phyloP scores from a whole-genome alignment of 371 early-diverging fungal species.

The Capillidium heterosporum region DNA sequence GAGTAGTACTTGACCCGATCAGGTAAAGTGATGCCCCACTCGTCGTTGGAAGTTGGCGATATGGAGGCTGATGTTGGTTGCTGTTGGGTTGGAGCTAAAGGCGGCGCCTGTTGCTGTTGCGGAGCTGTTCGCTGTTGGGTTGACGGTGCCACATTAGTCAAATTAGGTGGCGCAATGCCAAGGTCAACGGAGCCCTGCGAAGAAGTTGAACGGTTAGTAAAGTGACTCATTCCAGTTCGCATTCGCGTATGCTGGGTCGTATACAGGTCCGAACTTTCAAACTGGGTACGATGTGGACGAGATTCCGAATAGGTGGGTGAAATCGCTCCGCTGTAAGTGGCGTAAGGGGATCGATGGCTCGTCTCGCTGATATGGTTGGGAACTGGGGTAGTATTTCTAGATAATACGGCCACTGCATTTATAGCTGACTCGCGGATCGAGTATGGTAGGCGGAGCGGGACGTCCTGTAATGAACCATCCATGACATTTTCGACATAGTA shows the following conservation, averaged over 20 bases:
- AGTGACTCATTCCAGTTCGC: too few species aligned
- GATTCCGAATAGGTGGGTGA: too few species aligned
- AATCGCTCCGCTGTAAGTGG: too few species aligned
- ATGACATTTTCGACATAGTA: constrained; percentile 47
- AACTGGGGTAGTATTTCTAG: background rate
- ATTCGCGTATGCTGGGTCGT: too few species aligned
- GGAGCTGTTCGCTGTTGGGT: background rate
- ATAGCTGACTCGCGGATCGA: background rate
- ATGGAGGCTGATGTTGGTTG: too few species aligned
- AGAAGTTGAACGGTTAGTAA: too few species aligned
- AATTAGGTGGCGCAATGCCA: background rate
- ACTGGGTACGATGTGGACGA: too few species aligned
- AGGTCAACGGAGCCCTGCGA: too few species aligned
- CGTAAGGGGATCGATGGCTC: too few species aligned
- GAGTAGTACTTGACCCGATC: background rate
- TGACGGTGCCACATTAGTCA: background rate
- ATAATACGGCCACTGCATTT: background rate
- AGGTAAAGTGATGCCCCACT: background rate
- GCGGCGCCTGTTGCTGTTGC: background rate
- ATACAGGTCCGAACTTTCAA: too few species aligned
- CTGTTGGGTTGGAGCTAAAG: too few species aligned
- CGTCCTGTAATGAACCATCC: constrained; percentile 25
- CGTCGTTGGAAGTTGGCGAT: background rate
- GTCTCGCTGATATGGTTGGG: background rate
- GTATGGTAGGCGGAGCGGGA: constrained; percentile 37